Base-by-base conservation (phyloP, 2,329 filamentous ascomycete species). In the Pyricularia grisea region DNA sequence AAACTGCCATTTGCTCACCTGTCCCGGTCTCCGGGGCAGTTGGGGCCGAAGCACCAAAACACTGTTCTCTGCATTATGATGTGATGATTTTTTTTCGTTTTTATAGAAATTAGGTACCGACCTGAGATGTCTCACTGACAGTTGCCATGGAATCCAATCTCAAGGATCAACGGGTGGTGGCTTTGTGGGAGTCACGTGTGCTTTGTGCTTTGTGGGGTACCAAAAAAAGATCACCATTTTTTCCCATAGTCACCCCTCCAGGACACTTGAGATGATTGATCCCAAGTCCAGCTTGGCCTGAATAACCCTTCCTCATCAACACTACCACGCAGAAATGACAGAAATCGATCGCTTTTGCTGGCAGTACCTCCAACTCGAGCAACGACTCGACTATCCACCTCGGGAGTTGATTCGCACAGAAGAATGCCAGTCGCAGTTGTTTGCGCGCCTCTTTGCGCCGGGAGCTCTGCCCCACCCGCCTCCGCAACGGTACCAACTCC, bases 351-450 rank as follows among this genome's bases (percentile, higher is more conserved):
- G 66, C 23, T 88, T 93, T 76, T 89, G 87, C 72, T 85, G 86
- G 71, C 93, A 97, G 76, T 96, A 92, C 75, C 84, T 94, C 42
- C 93, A 97, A 77, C 81, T 94, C 2, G 88, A 94, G 65, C 80
- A 82, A 0, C 77, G 82, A 9, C 81, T 94, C 50, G 83, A 86
- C 66, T 91, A 89, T 76, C 93, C 93, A 0, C 78, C 85, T 28
- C 78, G 81, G 27, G 74, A 82, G 28, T 75, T 86, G 17, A 81
- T 97, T 31, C 85, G 87, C 71, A 81, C 85, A 31, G 80, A 86
- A 12, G 78, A 81, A 3, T 85, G 90, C 2, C 94, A 97, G 76
- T 79, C 87, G 72, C 83, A 83, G 75, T 81, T 97, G 55, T 92
- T 89, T 76, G 75, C 81, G 67, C 83, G 82, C 60, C 82, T 96